Percentiles rank a stretch among this genome's conserved stretches.
Conservation (phyloP, 2,329 filamentous ascomycete species). For the Monosporascus sp. region DNA sequence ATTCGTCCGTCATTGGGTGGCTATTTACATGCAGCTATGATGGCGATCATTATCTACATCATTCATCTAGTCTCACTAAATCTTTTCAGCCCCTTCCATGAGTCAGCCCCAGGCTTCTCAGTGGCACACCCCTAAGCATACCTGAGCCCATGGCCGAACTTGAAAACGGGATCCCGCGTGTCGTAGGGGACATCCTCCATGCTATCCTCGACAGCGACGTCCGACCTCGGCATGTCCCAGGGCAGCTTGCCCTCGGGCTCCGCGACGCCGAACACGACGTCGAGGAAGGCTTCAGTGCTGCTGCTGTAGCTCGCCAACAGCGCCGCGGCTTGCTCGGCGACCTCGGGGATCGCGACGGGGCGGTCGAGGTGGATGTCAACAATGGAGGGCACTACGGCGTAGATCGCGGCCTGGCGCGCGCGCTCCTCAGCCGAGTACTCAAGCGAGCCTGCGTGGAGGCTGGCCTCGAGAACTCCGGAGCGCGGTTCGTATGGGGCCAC, state of each 20-base stretch:
- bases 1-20: too few species aligned
- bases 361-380: constrained; percentile 40
- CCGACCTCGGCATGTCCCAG: constrained; percentile 39
- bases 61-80: too few species aligned
- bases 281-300: constrained; percentile 36
- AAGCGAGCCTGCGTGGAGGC: constrained; percentile 34
- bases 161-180: constrained; percentile 17
- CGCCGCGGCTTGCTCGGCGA: constrained; percentile 32
- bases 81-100: too few species aligned
- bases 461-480: constrained; percentile 34
- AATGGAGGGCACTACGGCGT: constrained; percentile 31
- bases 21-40: too few species aligned
- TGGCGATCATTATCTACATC: too few species aligned
- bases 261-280: constrained; percentile 33
- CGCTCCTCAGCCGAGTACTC: constrained; percentile 34
- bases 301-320: constrained; percentile 35
- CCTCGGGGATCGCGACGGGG: constrained; percentile 36
- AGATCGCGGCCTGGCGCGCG: constrained; percentile 33
- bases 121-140: constrained; percentile 17
- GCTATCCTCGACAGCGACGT: constrained; percentile 30
- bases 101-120: too few species aligned
- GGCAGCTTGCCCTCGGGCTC: constrained; percentile 37
- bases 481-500: constrained; percentile 34
- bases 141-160: constrained; percentile 17
- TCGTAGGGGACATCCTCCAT: constrained; percentile 23